Evolutionary conservation across 768 basidiomycete genomes (phyloP).

Genomic region (Lyophyllum semitale): DNA sequence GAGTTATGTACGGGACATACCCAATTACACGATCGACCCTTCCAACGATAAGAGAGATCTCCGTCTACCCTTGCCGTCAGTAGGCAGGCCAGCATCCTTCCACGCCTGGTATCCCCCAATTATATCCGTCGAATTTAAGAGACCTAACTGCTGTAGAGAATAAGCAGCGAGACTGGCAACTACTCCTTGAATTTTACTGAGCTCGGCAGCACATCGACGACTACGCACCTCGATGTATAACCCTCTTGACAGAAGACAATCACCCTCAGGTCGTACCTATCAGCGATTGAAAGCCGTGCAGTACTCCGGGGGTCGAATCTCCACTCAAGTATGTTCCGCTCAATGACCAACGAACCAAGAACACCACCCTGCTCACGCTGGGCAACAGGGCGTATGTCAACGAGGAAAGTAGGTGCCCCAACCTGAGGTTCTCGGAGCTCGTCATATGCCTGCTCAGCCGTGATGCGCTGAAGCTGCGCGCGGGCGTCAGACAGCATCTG

Average conservation of each 20-base stretch:
- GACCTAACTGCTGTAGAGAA: constrained; percentile 66
- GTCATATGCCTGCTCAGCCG: constrained; percentile 57
- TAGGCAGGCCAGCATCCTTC: constrained; percentile 68
- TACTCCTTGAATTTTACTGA: background rate
- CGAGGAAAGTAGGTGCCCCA: constrained; percentile 67
- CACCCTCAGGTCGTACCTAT: constrained; percentile 73
- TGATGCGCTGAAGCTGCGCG: constrained; percentile 64
- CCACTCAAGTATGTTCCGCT: constrained; percentile 81
- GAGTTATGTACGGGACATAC: background rate
- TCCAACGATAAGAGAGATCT: background rate
- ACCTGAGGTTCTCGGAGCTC: constrained; percentile 56
- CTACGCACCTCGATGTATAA: constrained; percentile 56
- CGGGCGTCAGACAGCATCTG: constrained; percentile 60
- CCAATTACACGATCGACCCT: background rate
- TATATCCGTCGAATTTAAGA: constrained; percentile 77
- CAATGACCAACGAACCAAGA: constrained; percentile 69
- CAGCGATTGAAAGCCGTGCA: constrained; percentile 62
- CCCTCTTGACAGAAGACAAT: constrained; percentile 80
- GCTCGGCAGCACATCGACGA: background rate
- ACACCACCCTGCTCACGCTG: constrained; percentile 65
- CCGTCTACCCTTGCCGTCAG: constrained; percentile 28
- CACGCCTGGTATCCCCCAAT: constrained; percentile 75
- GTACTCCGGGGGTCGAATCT: constrained; percentile 71
- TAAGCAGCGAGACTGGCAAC: constrained; percentile 63
- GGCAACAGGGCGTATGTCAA: constrained; percentile 72